These are phyloP conservation scores for Rhododendron williamsianum DNA, from an alignment of 148 eudicot species.

Conservation along the genomic window DNA sequence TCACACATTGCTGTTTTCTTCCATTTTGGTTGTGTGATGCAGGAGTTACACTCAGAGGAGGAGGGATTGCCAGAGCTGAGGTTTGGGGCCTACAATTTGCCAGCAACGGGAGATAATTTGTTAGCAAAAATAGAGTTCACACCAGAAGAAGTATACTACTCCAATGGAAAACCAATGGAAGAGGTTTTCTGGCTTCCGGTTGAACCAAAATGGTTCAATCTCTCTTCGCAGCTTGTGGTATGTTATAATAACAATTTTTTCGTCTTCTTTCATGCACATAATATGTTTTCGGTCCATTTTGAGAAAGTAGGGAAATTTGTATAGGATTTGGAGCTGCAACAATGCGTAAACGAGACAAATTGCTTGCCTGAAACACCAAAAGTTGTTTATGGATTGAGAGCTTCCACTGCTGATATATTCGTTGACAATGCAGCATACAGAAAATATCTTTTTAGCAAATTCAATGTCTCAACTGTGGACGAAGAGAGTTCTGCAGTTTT, in stretches of 20 bases:
- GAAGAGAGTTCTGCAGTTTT: constrained; percentile 62
- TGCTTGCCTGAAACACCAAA: constrained; percentile 39
- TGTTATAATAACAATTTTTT: neutral
- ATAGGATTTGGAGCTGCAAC: constrained; percentile 37
- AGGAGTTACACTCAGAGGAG: constrained; percentile 30
- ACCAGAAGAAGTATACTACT: constrained; percentile 28
- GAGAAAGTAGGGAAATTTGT: neutral
- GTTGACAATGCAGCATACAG: constrained; percentile 47
- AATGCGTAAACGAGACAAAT: constrained; percentile 37
- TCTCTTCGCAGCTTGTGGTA: constrained; percentile 46
- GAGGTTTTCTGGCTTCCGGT: constrained; percentile 50
- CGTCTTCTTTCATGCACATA: neutral
- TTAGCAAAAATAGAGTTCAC: constrained; percentile 36
- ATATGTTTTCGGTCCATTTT: neutral
- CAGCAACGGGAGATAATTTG: constrained; percentile 35
- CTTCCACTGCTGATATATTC: constrained; percentile 44
- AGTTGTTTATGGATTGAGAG: constrained; percentile 39
- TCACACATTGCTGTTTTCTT: neutral
- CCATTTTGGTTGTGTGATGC: neutral
- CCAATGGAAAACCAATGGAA: constrained; percentile 33
- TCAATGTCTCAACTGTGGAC: constrained; percentile 47
- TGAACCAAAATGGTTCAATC: constrained; percentile 39
- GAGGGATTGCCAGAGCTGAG: constrained; percentile 19
- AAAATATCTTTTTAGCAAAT: constrained; percentile 33
- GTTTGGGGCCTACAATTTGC: constrained; percentile 41